These are phyloP conservation scores for Fusarium papillatum DNA, from an alignment of 2,329 filamentous ascomycete species.

Conservation along the genomic window DNA sequence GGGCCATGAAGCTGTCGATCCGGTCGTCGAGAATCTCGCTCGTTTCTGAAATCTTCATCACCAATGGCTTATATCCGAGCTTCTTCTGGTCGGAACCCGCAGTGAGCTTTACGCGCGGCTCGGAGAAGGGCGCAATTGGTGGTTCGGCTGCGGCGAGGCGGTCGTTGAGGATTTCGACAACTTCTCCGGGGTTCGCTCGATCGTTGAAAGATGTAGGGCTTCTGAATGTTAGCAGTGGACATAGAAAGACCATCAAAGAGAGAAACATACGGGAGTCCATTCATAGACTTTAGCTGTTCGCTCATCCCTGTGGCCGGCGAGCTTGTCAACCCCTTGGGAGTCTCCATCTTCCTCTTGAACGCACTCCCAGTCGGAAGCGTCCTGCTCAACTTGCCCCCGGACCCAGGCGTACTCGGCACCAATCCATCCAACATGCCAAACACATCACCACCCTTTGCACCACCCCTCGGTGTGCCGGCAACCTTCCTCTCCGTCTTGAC, in stretches of 20 bases:
- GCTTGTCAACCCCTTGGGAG: constrained; percentile 45
- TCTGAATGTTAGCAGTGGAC: constrained; percentile 4
- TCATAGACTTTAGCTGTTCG: constrained; percentile 50
- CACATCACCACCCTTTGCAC: constrained; percentile 73
- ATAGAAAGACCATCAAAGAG: no score
- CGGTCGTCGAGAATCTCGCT: constrained; percentile 95
- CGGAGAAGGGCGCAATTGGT: constrained; percentile 78
- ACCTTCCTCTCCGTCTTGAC: constrained; percentile 73
- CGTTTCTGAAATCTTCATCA: constrained; percentile 93
- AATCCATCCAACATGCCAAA: constrained; percentile 87
- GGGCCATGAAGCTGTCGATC: constrained; percentile 88
- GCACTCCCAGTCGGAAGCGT: constrained; percentile 46
- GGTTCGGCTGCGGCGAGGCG: constrained; percentile 77
- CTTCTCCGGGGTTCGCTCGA: constrained; percentile 83
- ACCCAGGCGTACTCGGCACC: constrained; percentile 72
- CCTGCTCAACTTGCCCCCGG: constrained; percentile 58
- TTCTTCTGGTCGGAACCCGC: constrained; percentile 93
- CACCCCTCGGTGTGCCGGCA: constrained; percentile 73
- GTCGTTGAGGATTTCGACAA: constrained; percentile 86
- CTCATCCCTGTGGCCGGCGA: constrained; percentile 51
- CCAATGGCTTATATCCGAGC: constrained; percentile 90
- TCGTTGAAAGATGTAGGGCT: constrained; percentile 72
- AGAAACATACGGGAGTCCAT: constrained; percentile 44
- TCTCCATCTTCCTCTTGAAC: constrained; percentile 49
- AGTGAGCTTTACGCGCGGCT: constrained; percentile 86